Conservation (phyloP, 2,329 filamentous ascomycete genomes). For the Verticillium longisporum region DNA sequence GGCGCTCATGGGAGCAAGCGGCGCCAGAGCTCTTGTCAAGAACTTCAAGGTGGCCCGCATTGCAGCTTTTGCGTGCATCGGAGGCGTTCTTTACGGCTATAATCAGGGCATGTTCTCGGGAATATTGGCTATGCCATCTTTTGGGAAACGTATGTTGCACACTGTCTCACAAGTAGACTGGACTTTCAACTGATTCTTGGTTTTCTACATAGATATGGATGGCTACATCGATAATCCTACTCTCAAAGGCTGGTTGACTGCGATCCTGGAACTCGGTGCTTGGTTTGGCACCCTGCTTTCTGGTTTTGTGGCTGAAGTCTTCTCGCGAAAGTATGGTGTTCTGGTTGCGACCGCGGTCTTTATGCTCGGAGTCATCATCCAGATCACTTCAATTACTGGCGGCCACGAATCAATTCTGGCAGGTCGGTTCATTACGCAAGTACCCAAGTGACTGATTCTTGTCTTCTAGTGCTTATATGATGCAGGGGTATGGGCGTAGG, state of each 20-base stretch:
- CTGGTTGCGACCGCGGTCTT: conserved; percentile 61
- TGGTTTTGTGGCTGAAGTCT: conserved; percentile 63
- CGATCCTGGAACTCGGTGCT: conserved; percentile 69
- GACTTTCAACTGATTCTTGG: too few species aligned
- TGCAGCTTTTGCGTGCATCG: conserved; percentile 55
- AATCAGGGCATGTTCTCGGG: conserved; percentile 63
- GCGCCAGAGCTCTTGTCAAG: conserved; percentile 46
- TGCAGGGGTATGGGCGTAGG: conserved; percentile 59
- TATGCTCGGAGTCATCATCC: conserved; percentile 62
- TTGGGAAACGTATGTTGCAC: conserved; percentile 37
- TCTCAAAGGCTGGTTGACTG: conserved; percentile 53
- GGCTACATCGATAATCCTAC: conserved; percentile 43
- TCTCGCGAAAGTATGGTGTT: conserved; percentile 64
- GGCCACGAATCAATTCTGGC: conserved; percentile 58
- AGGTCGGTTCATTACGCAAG: conserved; percentile 61
- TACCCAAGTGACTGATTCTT: not conserved
- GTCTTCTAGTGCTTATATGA: not conserved
- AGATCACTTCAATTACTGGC: conserved; percentile 51
- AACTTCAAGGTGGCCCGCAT: conserved; percentile 56
- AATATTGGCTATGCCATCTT: conserved; percentile 51
- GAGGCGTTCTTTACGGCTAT: conserved; percentile 60
- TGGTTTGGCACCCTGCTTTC: conserved; percentile 69
- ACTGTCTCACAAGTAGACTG: too few species aligned
- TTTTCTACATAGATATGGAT: conserved; percentile 42
- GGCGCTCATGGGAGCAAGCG: conserved; percentile 45